Conservation (phyloP, 345 rosid genomes). For the Eucalyptus coolabah region DNA sequence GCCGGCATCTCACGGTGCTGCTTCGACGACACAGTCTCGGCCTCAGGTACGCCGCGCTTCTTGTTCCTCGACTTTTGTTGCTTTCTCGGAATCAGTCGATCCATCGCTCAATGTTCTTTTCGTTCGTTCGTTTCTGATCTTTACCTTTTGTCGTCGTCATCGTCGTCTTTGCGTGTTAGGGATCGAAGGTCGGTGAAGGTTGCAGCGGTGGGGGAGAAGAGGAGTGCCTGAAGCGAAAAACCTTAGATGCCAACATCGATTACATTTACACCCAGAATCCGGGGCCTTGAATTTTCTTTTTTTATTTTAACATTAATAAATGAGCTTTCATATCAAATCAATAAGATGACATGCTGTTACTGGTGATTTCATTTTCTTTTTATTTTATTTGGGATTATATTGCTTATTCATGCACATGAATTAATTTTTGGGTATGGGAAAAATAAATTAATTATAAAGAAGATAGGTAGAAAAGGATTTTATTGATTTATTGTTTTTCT, state of each 20-base stretch:
- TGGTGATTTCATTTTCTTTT: neutral
- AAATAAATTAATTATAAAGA: neutral
- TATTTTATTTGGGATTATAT: neutral
- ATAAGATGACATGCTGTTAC: neutral
- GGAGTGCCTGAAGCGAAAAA: constrained; percentile 1
- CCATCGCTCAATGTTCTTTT: neutral
- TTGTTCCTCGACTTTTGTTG: neutral
- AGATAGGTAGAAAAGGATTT: neutral
- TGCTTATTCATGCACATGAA: neutral
- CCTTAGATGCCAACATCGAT: neutral
- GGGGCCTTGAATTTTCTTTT: neutral
- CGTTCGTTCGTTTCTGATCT: neutral
- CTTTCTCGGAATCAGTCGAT: neutral
- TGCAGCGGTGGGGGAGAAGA: neutral
- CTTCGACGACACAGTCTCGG: neutral
- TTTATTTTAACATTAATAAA: neutral
- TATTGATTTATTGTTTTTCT: neutral
- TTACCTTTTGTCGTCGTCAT: neutral
- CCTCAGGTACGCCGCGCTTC: neutral
- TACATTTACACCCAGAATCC: constrained; percentile 1
- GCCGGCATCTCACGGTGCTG: neutral
- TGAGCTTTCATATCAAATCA: neutral
- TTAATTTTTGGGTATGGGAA: neutral
- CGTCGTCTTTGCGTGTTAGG: neutral
- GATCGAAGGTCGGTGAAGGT: neutral